These are phyloP conservation scores for Hymenoscyphus occultus DNA, from an alignment of 2,329 filamentous ascomycete species.

Conservation along the genomic window DNA sequence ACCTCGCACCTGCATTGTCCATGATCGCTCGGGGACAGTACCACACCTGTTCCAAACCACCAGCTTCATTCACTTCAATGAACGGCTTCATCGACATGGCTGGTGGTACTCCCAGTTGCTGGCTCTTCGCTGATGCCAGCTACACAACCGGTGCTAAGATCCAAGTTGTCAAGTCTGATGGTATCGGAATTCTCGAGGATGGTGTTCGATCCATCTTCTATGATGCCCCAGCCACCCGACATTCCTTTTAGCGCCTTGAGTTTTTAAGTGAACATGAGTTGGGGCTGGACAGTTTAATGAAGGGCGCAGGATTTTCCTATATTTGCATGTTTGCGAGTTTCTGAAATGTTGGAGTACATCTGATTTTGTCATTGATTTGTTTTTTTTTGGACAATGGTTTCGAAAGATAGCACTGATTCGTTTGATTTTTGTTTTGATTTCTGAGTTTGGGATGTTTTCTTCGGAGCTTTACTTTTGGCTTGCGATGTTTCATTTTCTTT, in stretches of 20 bases:
- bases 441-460: no score
- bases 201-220: constrained; percentile 6
- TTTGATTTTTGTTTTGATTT: neutral
- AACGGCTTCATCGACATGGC: constrained; percentile 8
- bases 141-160: neutral
- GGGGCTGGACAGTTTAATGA: neutral
- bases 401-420: neutral
- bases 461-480: neutral
- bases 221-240: neutral
- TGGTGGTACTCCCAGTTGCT: neutral
- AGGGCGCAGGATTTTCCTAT: neutral
- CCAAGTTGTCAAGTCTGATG: neutral
- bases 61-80: neutral
- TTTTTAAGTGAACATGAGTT: neutral
- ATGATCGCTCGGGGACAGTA: constrained; percentile 10
- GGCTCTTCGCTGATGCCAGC: constrained; percentile 1
- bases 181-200: constrained; percentile 1
- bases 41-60: constrained; percentile 7
- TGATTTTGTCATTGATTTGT: neutral
- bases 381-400: neutral
- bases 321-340: neutral
- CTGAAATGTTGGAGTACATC: neutral
- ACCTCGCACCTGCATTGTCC: neutral
- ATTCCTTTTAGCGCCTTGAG: neutral
- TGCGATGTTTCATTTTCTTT: neutral